Evolutionary conservation across 2,329 filamentous ascomycete genomes (phyloP).

Genomic region (Exophiala bonariae): DNA sequence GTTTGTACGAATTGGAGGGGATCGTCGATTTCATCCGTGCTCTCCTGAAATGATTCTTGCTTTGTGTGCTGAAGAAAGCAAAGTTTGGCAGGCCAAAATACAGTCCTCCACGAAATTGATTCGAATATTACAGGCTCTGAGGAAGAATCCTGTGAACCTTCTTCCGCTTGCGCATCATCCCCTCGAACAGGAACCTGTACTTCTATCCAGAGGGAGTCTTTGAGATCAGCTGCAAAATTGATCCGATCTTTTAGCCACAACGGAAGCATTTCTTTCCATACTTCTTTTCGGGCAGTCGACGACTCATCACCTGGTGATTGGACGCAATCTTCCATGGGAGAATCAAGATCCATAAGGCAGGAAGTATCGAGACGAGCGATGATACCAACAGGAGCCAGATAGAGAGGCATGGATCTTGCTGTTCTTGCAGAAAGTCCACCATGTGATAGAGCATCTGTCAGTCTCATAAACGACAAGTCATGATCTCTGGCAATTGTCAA

Average conservation of each 20-base stretch:
- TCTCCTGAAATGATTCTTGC: conserved; percentile 19
- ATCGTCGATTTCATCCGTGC: conserved; percentile 28
- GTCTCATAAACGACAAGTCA: conserved; percentile 10
- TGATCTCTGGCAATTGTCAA: conserved; percentile 17
- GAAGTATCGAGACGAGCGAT: conserved; percentile 8
- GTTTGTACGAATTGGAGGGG: conserved; percentile 44
- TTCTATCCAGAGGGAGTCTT: conserved; percentile 20
- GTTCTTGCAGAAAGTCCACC: not conserved
- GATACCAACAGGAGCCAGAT: conserved; percentile 18
- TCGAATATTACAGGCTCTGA: conserved; percentile 30
- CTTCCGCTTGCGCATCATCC: not conserved
- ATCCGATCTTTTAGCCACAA: conserved; percentile 18
- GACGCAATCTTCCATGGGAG: not conserved
- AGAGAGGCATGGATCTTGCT: conserved; percentile 1
- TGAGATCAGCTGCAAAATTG: conserved; percentile 1
- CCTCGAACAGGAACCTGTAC: conserved; percentile 20
- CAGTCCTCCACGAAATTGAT: conserved; percentile 38
- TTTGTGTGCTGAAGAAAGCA: conserved; percentile 39
- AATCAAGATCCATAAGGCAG: not conserved
- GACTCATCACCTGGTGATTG: not conserved
- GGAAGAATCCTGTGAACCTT: not conserved
- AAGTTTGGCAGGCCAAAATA: conserved; percentile 46
- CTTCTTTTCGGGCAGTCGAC: conserved; percentile 2
- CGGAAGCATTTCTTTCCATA: conserved; percentile 19
- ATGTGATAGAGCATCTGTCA: not conserved